Conservation (phyloP, 2,329 filamentous ascomycete genomes). For the Venturia pyrina region DNA sequence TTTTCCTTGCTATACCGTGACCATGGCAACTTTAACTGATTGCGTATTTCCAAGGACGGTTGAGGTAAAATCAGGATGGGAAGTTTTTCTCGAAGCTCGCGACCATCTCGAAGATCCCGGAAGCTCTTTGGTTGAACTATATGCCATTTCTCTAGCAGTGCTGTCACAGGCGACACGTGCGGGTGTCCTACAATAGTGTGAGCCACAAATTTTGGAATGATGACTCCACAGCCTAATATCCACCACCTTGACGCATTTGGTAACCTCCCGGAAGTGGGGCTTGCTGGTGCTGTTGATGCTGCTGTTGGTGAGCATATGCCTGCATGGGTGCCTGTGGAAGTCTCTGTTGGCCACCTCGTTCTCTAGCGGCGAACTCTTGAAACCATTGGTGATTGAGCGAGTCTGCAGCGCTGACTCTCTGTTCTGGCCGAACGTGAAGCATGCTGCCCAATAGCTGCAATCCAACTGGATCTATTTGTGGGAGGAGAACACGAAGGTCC, state of each 20-base stretch:
- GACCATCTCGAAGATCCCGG: too few species aligned
- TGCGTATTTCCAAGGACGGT: too few species aligned
- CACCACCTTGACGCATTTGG: not conserved
- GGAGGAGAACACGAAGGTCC: slow-evolving; percentile 75
- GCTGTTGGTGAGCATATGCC: not conserved
- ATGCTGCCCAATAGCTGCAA: slow-evolving; percentile 82
- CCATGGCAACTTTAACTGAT: too few species aligned
- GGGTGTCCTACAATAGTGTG: not conserved
- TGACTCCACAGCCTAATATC: not conserved
- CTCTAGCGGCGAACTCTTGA: slow-evolving; percentile 38
- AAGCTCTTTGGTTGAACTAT: too few species aligned
- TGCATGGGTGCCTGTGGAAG: not conserved
- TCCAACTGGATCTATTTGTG: slow-evolving; percentile 78
- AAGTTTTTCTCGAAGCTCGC: too few species aligned
- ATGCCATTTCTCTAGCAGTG: not conserved
- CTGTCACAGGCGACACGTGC: not conserved
- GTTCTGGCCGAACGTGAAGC: slow-evolving; percentile 86
- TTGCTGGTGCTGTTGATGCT: not conserved
- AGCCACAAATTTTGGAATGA: not conserved
- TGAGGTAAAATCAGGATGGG: too few species aligned
- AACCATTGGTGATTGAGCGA: slow-evolving; percentile 93
- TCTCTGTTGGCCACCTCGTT: not conserved
- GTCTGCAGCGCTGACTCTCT: slow-evolving; percentile 78
- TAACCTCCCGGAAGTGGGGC: not conserved
- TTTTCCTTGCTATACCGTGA: too few species aligned